These are phyloP conservation scores for Apophysomyces sp. DNA, from an alignment of 371 early-diverging fungal species.

Conservation along the genomic window DNA sequence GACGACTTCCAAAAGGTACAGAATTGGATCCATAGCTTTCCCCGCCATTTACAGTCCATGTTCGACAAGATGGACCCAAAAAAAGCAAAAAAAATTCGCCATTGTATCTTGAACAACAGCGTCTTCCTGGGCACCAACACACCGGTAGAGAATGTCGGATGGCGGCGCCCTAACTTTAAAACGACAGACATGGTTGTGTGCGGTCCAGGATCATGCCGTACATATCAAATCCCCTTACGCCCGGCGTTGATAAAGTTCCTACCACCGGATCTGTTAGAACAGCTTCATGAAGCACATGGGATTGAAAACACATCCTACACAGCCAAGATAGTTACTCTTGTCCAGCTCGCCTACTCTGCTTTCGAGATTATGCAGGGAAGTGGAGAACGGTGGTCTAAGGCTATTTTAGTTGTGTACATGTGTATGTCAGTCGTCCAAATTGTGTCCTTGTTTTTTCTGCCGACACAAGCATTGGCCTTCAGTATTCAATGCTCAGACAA, in stretches of 20 bases:
- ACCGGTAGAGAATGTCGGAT: background rate
- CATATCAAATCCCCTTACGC: background rate
- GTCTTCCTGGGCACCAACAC: background rate
- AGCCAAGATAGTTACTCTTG: background rate
- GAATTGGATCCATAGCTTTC: background rate
- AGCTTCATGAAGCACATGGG: background rate
- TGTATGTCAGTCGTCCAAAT: background rate
- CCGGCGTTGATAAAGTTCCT: background rate
- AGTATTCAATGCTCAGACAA: background rate
- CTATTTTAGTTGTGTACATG: background rate
- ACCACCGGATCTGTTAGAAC: background rate
- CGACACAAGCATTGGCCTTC: background rate
- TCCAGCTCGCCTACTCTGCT: background rate
- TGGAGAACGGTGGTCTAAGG: background rate
- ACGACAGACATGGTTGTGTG: background rate
- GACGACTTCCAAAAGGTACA: background rate
- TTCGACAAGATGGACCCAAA: background rate
- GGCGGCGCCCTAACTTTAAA: background rate
- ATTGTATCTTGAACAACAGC: background rate
- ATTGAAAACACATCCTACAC: background rate
- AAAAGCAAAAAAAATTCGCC: background rate
- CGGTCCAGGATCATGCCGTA: background rate
- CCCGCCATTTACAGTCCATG: background rate
- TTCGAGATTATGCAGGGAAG: background rate
- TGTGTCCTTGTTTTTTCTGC: background rate